Percentiles rank a stretch among this genome's conserved stretches.
Evolutionary conservation across 2,329 filamentous ascomycete genomes (phyloP).

Genomic region (Beauveria caledonica): DNA sequence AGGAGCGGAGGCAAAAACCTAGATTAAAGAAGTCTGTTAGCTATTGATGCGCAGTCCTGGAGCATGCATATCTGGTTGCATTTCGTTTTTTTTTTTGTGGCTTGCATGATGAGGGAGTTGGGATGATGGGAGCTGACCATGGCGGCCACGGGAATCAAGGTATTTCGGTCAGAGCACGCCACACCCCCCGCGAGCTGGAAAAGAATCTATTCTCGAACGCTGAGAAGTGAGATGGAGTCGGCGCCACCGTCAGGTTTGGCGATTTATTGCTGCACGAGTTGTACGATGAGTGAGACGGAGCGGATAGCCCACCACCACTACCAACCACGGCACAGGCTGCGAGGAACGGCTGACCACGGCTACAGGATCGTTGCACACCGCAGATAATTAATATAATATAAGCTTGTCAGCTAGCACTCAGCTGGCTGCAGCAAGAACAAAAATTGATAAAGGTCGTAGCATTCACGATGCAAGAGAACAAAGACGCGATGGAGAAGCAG

Average conservation of each 20-base stretch:
- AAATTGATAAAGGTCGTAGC: too few species aligned
- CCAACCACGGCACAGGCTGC: too few species aligned
- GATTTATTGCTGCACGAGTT: background rate
- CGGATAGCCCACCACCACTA: background rate
- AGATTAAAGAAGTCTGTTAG: background rate
- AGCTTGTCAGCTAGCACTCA: constrained; percentile 1
- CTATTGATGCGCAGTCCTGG: background rate
- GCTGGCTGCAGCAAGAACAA: background rate
- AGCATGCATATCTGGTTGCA: background rate
- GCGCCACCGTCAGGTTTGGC: background rate
- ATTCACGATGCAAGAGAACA: background rate
- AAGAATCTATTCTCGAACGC: background rate
- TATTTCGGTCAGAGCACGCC: background rate
- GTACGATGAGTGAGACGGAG: background rate
- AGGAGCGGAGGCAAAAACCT: background rate
- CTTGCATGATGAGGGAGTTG: background rate
- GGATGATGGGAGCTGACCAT: background rate
- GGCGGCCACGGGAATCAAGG: background rate
- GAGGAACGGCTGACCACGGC: background rate
- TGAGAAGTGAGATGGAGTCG: background rate
- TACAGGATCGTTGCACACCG: background rate
- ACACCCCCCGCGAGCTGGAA: background rate
- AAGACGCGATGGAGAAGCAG: background rate
- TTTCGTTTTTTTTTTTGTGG: background rate
- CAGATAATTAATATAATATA: constrained; percentile 2